Evolutionary conservation across 148 eudicot genomes (phyloP), one percentile per base, ranked within the genome.

Genomic region (Pouteria glomerata): DNA sequence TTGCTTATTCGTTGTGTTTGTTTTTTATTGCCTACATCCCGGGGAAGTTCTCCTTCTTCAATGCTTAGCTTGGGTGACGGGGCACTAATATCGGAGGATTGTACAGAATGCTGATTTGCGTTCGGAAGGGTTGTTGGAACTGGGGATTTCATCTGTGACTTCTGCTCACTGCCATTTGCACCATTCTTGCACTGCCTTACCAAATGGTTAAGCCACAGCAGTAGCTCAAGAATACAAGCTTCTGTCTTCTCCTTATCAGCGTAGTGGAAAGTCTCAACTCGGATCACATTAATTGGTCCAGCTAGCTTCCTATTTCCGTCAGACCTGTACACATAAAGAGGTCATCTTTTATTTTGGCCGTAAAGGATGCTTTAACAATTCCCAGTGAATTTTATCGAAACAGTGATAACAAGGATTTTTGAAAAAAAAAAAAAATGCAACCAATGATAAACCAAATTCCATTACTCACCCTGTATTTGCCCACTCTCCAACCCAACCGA

Each of bases 401-500:
- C 3, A 23, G 45, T 27, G 48, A 21, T 15, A 58, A 65, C 16
- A 26, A 26, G 24, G 37, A 19, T n/a, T n/a, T n/a, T n/a, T n/a
- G n/a, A n/a, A n/a, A n/a, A 15, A 31, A 47, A 6, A 67, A n/a
- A 7, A 24, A 5, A 27, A 6, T 8, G 30, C 12, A 56, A 52
- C 37, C 14, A 53, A 16, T 15, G 58, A 45, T 23, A n/a, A 64
- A 61, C 47, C 5, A 45, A 53, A 61, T 61, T 69, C 70, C 48
- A 31, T 63, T n/a, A 79, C 87, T 88, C 76, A 92, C 98, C 96
- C 88, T 0, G 89, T 82, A 76, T 82, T 88, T 33, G 87, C 98
- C 98, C 97, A 94, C 82, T 94, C 98, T 75, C 98, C 98, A 76
- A 93, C 98, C 98, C 98, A 93, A 57, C 98, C 98, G 73, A 93